Evolutionary conservation across 2,329 filamentous ascomycete species (phyloP).

Genomic region (Dactylellina haptotyla): DNA sequence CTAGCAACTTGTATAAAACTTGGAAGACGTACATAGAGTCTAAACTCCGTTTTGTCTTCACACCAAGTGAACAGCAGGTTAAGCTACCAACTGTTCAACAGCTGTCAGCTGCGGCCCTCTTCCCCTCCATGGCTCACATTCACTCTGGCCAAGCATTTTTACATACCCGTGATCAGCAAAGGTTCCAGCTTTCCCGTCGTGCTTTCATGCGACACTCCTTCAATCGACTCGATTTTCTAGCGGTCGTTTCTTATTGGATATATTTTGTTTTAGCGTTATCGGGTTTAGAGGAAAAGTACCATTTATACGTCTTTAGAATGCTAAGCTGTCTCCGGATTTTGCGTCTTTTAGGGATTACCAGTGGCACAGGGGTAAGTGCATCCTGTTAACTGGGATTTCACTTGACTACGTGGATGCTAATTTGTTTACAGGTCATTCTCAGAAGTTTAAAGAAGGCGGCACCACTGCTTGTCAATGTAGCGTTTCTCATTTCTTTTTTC

Average conservation of each 20-base stretch:
- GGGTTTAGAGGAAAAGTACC: slow-evolving; percentile 74
- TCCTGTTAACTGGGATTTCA: neutral
- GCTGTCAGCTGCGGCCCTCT: slow-evolving; percentile 48
- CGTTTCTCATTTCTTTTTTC: slow-evolving; percentile 94
- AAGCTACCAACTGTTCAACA: slow-evolving; percentile 50
- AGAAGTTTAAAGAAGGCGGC: slow-evolving; percentile 95
- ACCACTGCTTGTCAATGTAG: slow-evolving; percentile 88
- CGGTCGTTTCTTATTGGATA: slow-evolving; percentile 94
- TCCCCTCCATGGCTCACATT: slow-evolving; percentile 53
- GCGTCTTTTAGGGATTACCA: slow-evolving; percentile 87
- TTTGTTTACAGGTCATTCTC: slow-evolving; percentile 77
- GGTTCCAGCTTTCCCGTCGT: slow-evolving; percentile 84
- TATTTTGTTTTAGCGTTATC: slow-evolving; percentile 78
- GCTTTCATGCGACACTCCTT: slow-evolving; percentile 95
- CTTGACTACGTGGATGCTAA: neutral
- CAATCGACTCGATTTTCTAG: slow-evolving; percentile 93
- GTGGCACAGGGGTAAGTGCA: slow-evolving; percentile 83
- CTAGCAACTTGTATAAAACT: slow-evolving; percentile 62
- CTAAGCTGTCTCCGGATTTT: slow-evolving; percentile 93
- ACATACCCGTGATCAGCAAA: slow-evolving; percentile 75
- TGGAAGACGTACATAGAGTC: slow-evolving; percentile 61
- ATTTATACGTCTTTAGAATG: slow-evolving; percentile 94
- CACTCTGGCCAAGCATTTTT: slow-evolving; percentile 50
- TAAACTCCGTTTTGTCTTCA: slow-evolving; percentile 68
- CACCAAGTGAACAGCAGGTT: slow-evolving; percentile 70